These are phyloP conservation scores for Penicillium salamii DNA, from an alignment of 495 filamentous ascomycete species.

Conservation along the genomic window DNA sequence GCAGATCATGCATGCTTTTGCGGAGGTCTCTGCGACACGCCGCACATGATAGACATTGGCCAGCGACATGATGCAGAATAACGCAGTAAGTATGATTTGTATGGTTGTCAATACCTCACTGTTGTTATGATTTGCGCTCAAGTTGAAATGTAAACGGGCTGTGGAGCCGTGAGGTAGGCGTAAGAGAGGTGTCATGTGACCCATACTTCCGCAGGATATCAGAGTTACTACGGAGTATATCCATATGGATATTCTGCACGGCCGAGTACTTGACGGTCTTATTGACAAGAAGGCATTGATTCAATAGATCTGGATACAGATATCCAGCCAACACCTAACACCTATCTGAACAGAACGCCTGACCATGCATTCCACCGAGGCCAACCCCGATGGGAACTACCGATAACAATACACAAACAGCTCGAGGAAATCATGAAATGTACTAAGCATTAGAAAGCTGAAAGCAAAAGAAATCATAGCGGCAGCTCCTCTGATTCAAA, in stretches of 20 bases:
- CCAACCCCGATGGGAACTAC: constrained; percentile 12
- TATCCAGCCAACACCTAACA: constrained; percentile 1
- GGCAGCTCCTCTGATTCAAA: constrained; percentile 21
- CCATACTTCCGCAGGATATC: neutral
- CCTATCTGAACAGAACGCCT: constrained; percentile 19
- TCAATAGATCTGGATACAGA: neutral
- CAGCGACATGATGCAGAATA: constrained; percentile 58
- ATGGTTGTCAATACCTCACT: neutral
- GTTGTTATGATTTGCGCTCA: neutral
- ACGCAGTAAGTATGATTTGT: too few species aligned
- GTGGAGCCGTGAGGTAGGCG: constrained; percentile 13
- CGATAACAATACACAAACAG: constrained; percentile 11
- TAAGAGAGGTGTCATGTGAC: constrained; percentile 15
- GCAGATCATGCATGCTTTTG: constrained; percentile 86
- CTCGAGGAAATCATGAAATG: constrained; percentile 7
- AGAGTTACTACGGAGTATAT: too few species aligned
- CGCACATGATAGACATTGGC: constrained; percentile 85
- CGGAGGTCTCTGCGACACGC: constrained; percentile 77
- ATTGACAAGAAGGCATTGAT: neutral
- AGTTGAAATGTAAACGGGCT: neutral
- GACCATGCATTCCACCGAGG: constrained; percentile 28
- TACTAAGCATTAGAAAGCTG: constrained; percentile 8
- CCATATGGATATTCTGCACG: neutral
- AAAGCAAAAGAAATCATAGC: constrained; percentile 13
- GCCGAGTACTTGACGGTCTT: neutral